phyloP scores from a whole-genome alignment of 2,329 filamentous ascomycete genomes.

The Delphinella strobiligena region DNA sequence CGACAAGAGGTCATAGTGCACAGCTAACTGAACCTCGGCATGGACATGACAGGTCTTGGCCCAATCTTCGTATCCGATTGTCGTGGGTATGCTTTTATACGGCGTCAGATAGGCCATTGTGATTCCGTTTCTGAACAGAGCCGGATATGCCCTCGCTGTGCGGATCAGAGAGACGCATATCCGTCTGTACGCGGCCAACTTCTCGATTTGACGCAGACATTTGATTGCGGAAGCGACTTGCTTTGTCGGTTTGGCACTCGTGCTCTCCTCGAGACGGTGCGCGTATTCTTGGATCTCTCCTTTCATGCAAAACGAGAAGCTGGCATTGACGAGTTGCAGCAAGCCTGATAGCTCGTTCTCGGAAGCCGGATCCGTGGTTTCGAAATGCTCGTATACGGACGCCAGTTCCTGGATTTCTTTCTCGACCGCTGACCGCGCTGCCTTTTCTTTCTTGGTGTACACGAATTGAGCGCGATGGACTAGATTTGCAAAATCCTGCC shows the following conservation, averaged over 20 bases:
- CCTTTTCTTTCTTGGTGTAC: constrained; percentile 4
- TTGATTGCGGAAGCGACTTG: constrained; percentile 6
- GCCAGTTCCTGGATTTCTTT: not conserved
- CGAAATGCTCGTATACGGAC: constrained; percentile 1
- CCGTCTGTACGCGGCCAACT: constrained; percentile 2
- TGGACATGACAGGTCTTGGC: constrained; percentile 5
- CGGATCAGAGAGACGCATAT: not conserved
- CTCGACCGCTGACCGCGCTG: not conserved
- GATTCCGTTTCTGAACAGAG: not conserved
- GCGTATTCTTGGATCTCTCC: constrained; percentile 1
- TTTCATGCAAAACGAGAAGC: not conserved
- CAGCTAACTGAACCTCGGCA: constrained; percentile 5
- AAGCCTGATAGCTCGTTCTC: not conserved
- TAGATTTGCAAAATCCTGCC: constrained; percentile 4
- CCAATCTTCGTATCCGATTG: constrained; percentile 4
- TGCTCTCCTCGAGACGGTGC: not conserved
- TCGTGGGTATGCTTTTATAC: constrained; percentile 1
- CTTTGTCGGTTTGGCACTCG: not conserved
- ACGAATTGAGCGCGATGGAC: constrained; percentile 2
- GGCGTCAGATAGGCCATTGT: constrained; percentile 1
- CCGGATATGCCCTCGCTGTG: not conserved
- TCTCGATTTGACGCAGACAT: constrained; percentile 5
- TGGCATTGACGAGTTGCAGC: constrained; percentile 1
- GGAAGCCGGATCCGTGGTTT: not conserved
- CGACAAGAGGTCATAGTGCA: constrained; percentile 3